These are phyloP conservation scores for Coemansia sp. DNA, from an alignment of 192 early-diverging fungal genomes.

Conservation along the genomic window DNA sequence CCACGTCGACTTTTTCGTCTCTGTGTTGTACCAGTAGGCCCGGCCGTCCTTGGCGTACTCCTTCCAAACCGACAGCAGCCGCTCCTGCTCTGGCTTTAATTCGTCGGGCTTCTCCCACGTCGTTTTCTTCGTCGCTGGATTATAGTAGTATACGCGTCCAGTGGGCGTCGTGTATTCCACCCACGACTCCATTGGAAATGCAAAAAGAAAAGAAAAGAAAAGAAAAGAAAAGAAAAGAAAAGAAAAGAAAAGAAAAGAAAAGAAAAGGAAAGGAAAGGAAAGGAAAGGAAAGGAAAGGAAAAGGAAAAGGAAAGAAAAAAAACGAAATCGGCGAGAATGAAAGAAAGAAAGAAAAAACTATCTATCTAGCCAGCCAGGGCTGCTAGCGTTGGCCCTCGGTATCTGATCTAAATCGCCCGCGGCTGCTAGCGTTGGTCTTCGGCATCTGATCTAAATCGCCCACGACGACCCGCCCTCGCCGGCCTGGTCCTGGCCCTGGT, in stretches of 20 bases:
- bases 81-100: conserved; percentile 75
- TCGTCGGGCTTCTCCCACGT: conserved; percentile 96
- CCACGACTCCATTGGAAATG: conserved; percentile 54
- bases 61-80: conserved; percentile 68
- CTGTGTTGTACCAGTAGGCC: conserved; percentile 82
- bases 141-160: conserved; percentile 85
- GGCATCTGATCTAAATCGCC: conserved; percentile 58
- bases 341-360: no score
- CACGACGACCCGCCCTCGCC: conserved; percentile 60
- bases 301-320: neutral
- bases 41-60: conserved; percentile 78
- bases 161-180: conserved; percentile 73
- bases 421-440: no score
- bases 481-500: no score
- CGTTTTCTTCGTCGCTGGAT: conserved; percentile 70
- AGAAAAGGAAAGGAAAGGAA: no score
- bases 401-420: no score
- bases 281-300: no score
- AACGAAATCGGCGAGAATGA: neutral
- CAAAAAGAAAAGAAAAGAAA: neutral
- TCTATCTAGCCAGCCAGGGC: no score
- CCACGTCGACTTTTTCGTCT: conserved; percentile 82
- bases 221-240: neutral
- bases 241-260: neutral
- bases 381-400: no score